Base-by-base conservation (phyloP, 2,329 filamentous ascomycete species). In the Trichoderma harzianum region DNA sequence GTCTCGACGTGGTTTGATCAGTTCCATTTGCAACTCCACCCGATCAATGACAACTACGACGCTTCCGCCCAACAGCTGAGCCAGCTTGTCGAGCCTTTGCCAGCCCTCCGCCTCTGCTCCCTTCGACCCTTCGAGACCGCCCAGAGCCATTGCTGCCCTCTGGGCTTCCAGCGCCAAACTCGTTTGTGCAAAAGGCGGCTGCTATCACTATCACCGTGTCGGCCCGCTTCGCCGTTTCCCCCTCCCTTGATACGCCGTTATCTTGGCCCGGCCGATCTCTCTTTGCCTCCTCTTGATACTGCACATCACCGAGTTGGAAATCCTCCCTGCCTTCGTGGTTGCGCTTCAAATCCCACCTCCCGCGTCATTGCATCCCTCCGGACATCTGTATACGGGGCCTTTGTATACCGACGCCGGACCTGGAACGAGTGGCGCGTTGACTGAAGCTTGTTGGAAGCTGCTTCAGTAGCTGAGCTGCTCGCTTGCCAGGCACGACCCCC, bases 401-500 rank as follows among this genome's bases (percentile, higher is more conserved):
- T 26, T 26, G 34, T 63, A 39, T 28, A 63, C 61, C 28, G 28
- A 60, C 24, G 47, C 64, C 69, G 47, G 72, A 72, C 72, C 72
- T 71, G 71, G 73, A 69, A 71, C 74, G 71, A 74, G 71, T 62
- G 72, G 73, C 72, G 73, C 67, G 74, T 69, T 74, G 73, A 69
- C 71, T 73, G 73, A 71, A 71, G 74, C 72, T 74, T 62, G 61
- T 60, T 47, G 69, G 30, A 67, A 73, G 74, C 74, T 76, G 74
- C 74, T 76, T 71, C 69, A 71, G 74, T 66, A 71, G 68, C 72
- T 64, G 68, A 71, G 68, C 70, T 68, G 68, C 70, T 72, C 73
- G 68, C 64, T 71, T 72, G 58, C 70, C 72, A 74, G 73, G 73
- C 74, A 73, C 74, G 72, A 73, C 69, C 47, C 61, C 66, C 66